phyloP scores from a whole-genome alignment of 2,329 filamentous ascomycete genomes.

The Aspergillus tanneri region DNA sequence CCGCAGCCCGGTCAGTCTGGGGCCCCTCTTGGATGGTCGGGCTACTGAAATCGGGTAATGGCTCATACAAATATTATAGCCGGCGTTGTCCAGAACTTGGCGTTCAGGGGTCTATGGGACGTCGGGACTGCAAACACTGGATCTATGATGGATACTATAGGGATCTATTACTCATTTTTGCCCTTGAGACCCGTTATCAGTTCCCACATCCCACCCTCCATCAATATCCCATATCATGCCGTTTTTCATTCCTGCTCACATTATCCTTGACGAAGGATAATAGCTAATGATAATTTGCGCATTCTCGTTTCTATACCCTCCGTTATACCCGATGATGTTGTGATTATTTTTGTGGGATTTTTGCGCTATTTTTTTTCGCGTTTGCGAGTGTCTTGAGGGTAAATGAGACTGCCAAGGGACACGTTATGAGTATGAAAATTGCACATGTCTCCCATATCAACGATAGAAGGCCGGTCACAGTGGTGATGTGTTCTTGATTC shows the following conservation, averaged over 20 bases:
- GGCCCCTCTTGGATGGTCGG: conserved; percentile 40
- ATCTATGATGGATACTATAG: neutral
- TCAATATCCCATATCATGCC: conserved; percentile 5
- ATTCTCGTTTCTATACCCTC: conserved; percentile 37
- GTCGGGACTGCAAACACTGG: conserved; percentile 5
- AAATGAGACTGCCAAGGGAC: conserved; percentile 9
- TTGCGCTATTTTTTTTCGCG: conserved; percentile 17
- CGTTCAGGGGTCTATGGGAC: conserved; percentile 20
- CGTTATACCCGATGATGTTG: conserved; percentile 33
- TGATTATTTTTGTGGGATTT: conserved; percentile 17
- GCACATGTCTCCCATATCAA: conserved; percentile 20
- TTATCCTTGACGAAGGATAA: conserved; percentile 18
- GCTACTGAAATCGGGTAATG: conserved; percentile 26
- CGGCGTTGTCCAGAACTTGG: conserved; percentile 28
- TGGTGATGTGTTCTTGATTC: conserved; percentile 11
- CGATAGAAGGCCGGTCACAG: conserved; percentile 23
- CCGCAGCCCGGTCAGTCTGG: conserved; percentile 40
- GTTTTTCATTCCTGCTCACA: conserved; percentile 16
- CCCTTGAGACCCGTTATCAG: no score
- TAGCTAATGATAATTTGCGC: conserved; percentile 35
- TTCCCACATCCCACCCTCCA: neutral
- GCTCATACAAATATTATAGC: conserved; percentile 6
- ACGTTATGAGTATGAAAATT: conserved; percentile 16
- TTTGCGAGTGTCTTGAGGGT: conserved; percentile 6
- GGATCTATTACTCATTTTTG: neutral